Percentiles rank a stretch among this genome's conserved stretches.
These are phyloP conservation scores for Oryza nivara DNA, from an alignment of 176 grass and related monocot genomes.

Conservation along the genomic window DNA sequence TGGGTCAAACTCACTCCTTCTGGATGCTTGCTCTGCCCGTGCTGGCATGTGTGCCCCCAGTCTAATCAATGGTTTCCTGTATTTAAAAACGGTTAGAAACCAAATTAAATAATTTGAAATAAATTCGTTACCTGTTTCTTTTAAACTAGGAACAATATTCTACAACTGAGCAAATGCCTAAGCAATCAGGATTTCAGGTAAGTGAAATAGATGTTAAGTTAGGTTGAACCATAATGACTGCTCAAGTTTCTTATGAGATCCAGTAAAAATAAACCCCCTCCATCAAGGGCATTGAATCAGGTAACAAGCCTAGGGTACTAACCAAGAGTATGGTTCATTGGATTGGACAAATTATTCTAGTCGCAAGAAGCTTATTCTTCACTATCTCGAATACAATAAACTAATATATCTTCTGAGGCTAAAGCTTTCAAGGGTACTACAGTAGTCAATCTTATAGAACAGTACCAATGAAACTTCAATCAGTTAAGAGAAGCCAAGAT, in stretches of 20 bases:
- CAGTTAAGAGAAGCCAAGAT: conserved; percentile 11
- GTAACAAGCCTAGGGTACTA: neutral
- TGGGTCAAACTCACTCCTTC: conserved; percentile 62
- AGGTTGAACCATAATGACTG: conserved; percentile 42
- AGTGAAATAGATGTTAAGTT: conserved; percentile 48
- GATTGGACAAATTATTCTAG: conserved; percentile 9
- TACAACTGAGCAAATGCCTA: conserved; percentile 50
- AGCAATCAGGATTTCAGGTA: conserved; percentile 34
- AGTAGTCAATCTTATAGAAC: neutral
- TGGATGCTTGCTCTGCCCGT: conserved; percentile 70
- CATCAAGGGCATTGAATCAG: conserved; percentile 15
- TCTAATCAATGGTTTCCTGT: conserved; percentile 80
- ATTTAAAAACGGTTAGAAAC: conserved; percentile 44
- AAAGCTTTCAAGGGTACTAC: neutral
- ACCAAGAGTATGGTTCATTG: neutral
- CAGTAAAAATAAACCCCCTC: neutral
- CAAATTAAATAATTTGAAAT: conserved; percentile 32
- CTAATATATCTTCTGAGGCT: neutral
- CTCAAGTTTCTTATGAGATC: conserved; percentile 12
- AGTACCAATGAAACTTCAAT: neutral
- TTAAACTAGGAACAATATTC: conserved; percentile 44
- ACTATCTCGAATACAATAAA: neutral
- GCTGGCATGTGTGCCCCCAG: conserved; percentile 89
- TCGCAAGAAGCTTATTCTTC: neutral
- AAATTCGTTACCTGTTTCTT: neutral